These are phyloP conservation scores for Lasiodiplodia theobromae DNA, from an alignment of 2,329 filamentous ascomycete species.

Conservation along the genomic window DNA sequence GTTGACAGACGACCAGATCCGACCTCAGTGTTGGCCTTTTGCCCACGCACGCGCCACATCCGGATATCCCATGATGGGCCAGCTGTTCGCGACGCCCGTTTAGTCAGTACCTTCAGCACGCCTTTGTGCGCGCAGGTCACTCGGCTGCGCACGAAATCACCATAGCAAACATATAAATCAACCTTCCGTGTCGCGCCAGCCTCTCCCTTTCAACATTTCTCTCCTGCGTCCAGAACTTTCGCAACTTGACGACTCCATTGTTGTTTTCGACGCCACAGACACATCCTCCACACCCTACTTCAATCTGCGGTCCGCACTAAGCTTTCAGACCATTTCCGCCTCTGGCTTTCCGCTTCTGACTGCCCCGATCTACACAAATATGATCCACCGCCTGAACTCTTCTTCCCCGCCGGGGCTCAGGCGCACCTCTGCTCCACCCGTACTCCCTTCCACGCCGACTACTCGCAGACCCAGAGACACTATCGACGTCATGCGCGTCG, in stretches of 20 bases:
- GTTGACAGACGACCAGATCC: background rate
- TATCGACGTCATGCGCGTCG: background rate
- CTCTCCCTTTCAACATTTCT: background rate
- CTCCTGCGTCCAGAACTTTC: background rate
- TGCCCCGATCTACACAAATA: background rate
- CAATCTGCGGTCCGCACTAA: background rate
- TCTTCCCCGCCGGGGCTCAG: background rate
- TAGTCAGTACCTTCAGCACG: background rate
- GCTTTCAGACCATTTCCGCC: background rate
- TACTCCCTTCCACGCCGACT: too few relatives aligned
- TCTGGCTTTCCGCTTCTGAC: background rate
- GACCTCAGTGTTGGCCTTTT: background rate
- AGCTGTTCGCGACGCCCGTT: background rate
- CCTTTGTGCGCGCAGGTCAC: background rate
- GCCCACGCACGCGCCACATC: background rate
- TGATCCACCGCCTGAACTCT: background rate
- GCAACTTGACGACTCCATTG: background rate
- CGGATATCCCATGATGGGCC: slow-evolving; percentile 1
- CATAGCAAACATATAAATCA: background rate
- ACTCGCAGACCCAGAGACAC: background rate
- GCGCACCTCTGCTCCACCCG: background rate
- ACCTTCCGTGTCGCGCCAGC: background rate
- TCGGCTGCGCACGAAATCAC: background rate
- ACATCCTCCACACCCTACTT: too few relatives aligned
- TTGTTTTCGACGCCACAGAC: background rate